Base-by-base conservation (phyloP, 2,329 filamentous ascomycete genomes). In the Westerdykella ornata region DNA sequence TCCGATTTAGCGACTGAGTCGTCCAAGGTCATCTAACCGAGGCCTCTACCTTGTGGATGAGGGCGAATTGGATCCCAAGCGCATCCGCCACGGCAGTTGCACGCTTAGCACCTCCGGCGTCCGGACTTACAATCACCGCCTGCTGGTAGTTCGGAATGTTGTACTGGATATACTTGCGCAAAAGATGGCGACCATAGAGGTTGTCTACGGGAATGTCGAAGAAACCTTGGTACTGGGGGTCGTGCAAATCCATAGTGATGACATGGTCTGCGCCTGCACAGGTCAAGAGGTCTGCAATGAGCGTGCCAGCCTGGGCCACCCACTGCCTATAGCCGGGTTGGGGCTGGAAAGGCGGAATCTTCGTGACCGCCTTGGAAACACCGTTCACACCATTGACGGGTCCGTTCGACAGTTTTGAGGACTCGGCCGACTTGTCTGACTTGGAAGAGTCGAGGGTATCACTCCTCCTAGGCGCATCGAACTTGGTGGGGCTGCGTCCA, bases 151-250 rank as follows among this genome's bases (percentile, higher is more conserved):
- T 83, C 37, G 86, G 83, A 45, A 95, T 92, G 57, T 88, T 80
- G 60, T 85, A 81, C 62, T 88, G 82, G 54, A 83, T 81, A 64
- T 82, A 82, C 56, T 76, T 78, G 60, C 78, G 77, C 43, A 82
- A 72, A 38, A 89, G 71, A 37, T 85, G 82, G 54, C 85, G 81
- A 42, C 83, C 90, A 69, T 97, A 97, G 14, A 98, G 76, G 65
- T 98, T 98, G 71, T 98, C 92, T 42, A 98, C 92, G 2, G 92
- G 92, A 44, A 97, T 95, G 62, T 98, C 90, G 62, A 98, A 97
- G 74, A 96, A 98, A 40, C 92, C 92, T 68, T 98, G 92, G 62
- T 97, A 97, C 68, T 98, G 88, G 32, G 88, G 85, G 66, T 96
- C 90, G 64, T 92, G 88, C 39, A 98, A 77, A 62, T 98, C 92